Base-by-base conservation (phyloP, 768 basidiomycete species). In the Phaeotremella skinneri region DNA sequence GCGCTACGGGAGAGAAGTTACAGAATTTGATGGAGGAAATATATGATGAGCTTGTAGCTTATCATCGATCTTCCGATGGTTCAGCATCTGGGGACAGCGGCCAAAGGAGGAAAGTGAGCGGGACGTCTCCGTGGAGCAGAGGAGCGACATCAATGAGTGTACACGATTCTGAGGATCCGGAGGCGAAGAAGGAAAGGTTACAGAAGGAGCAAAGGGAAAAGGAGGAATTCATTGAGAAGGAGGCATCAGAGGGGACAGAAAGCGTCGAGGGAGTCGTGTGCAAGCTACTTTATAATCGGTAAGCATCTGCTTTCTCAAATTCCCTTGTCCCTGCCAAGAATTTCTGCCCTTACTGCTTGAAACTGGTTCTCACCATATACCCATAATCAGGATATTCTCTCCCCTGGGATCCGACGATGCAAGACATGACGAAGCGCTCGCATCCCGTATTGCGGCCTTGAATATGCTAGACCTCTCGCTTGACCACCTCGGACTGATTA, bases 401-500 rank as follows among this genome's bases (percentile, higher is more conserved):
- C 89, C 88, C 17, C 81, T 85, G 1, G 83, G 83, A 20, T 81
- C 83, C n/a, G 83, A 85, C 52, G 94, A 99, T 68, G 80, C 83
- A 0, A 86, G 86, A 0, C 93, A 96, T 72, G 92, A 99, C 72
- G 90, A 90, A 68, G 88, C 90, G 0, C 80, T 99, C 2, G 85
- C 92, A 0, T 88, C 85, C 69, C 85, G 93, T 4, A 86, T 97
- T 16, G 90, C 91, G 14, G 93, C 92, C 1, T 80, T 99, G 45
- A 92, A 93, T 65, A 84, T 92, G 81, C 81, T 98, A 1, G 94
- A 97, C 74, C 80, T 99, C 0, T 83, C 85, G 1, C 79, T 98
- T 9, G 87, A 88, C 37, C 92, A 98, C 78, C 83, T 99, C 1
- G 94, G 93, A 16, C 82, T 98, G 7, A 86, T 90, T 52, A 84